Conservation (phyloP, 179 eudicot genomes). For the Heliamphora pulchella region DNA sequence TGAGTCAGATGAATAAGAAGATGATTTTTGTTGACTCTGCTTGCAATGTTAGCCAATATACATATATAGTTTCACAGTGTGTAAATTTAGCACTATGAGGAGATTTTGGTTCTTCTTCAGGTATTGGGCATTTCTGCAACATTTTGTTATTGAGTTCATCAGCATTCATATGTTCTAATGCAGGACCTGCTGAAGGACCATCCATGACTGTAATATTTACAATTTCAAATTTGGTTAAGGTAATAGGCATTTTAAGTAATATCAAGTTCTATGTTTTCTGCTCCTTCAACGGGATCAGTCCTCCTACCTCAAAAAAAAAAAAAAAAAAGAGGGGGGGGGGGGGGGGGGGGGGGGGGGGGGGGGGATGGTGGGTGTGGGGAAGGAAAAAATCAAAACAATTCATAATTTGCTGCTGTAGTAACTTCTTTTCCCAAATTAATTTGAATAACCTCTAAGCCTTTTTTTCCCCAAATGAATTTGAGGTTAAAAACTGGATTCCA, state of each 20-base stretch:
- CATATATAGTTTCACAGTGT: not conserved
- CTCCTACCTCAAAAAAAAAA: not conserved
- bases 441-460: not conserved
- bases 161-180: not conserved
- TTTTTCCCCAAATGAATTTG: not conserved
- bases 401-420: not conserved
- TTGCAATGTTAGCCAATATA: not conserved
- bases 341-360: too few species aligned
- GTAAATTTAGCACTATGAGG: not conserved
- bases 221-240: not conserved
- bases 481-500: too few species aligned
- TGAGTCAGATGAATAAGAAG: constrained; percentile 25
- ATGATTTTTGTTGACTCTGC: not conserved
- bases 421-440: not conserved
- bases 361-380: too few species aligned
- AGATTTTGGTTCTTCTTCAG: constrained; percentile 7
- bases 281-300: not conserved
- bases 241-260: not conserved
- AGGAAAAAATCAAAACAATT: not conserved
- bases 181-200: constrained; percentile 1
- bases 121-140: not conserved
- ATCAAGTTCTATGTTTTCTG: not conserved
- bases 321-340: too few species aligned
- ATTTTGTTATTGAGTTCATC: not conserved
- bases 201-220: not conserved